Conservation (phyloP, 2,329 filamentous ascomycete genomes). For the Sporothrix variecibatus region DNA sequence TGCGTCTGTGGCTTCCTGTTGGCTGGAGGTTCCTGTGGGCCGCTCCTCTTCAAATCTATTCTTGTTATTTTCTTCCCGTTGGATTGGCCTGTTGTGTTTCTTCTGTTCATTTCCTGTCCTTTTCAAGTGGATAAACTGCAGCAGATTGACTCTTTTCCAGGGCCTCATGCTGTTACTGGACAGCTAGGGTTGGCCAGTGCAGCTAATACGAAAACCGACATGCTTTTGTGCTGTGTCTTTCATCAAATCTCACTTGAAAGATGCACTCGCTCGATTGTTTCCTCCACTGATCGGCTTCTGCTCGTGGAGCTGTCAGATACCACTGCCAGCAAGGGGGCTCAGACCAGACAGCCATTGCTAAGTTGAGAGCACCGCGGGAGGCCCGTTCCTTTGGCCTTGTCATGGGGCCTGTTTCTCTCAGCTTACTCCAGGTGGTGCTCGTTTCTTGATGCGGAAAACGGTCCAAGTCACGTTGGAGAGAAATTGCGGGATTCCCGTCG, state of each 20-base stretch:
- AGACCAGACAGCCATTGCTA: slow-evolving; percentile 6
- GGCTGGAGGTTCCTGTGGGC: slow-evolving; percentile 32
- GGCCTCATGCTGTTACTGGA: not conserved
- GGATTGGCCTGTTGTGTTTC: slow-evolving; percentile 20
- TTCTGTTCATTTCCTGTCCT: not conserved
- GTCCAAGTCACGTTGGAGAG: not conserved
- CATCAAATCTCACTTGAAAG: not conserved
- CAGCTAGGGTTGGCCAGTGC: not conserved
- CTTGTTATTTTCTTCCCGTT: slow-evolving; percentile 6
- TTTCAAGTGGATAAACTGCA: not conserved
- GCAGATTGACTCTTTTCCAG: not conserved
- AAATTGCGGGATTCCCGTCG: not conserved
- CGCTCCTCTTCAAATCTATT: slow-evolving; percentile 9
- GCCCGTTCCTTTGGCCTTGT: slow-evolving; percentile 26
- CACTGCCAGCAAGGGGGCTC: slow-evolving; percentile 17
- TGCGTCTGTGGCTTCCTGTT: slow-evolving; percentile 36
- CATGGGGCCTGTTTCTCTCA: slow-evolving; percentile 11
- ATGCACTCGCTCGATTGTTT: slow-evolving; percentile 17
- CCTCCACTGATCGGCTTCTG: slow-evolving; percentile 30
- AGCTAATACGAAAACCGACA: not conserved
- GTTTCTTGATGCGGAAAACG: slow-evolving; percentile 10
- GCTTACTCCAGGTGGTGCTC: slow-evolving; percentile 6
- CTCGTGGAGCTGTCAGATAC: slow-evolving; percentile 24
- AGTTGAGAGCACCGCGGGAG: slow-evolving; percentile 24
- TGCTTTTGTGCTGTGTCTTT: not conserved